Evolutionary conservation across 257 asterid genomes (phyloP).

Genomic region (Leonotis leonurus): DNA sequence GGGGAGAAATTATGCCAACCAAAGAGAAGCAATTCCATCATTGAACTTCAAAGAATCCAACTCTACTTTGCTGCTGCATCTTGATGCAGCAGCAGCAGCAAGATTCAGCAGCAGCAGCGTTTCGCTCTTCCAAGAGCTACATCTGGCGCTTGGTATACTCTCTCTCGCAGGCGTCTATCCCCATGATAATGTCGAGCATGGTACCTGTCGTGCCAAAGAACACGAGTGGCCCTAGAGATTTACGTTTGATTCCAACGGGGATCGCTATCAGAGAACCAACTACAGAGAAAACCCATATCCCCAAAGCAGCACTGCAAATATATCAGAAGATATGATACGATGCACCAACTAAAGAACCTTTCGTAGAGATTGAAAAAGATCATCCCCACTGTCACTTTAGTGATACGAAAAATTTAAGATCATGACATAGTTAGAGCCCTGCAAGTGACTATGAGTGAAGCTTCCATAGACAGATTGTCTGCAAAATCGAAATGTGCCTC

Average conservation of each 20-base stretch:
- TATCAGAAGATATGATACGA: not conserved
- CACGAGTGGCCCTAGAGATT: constrained; percentile 81
- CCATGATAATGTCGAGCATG: constrained; percentile 93
- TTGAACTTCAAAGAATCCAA: not conserved
- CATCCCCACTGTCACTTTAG: not conserved
- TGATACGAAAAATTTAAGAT: not conserved
- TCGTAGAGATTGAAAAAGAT: not conserved
- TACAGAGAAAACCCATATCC: constrained; percentile 94
- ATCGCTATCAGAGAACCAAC: constrained; percentile 89
- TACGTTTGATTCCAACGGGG: constrained; percentile 86
- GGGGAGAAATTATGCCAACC: not conserved
- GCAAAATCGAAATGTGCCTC: too few relatives aligned
- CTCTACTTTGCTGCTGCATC: too few relatives aligned
- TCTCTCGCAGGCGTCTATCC: constrained; percentile 82
- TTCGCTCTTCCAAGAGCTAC: constrained; percentile 72
- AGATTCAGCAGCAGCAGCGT: constrained; percentile 46
- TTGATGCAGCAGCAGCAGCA: not conserved
- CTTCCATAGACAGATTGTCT: too few relatives aligned
- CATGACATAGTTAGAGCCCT: too few relatives aligned
- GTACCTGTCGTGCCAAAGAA: constrained; percentile 97
- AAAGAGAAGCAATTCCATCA: not conserved
- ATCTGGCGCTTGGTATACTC: constrained; percentile 88
- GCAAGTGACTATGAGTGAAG: too few relatives aligned
- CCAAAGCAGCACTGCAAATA: constrained; percentile 74
- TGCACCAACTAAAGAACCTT: not conserved